These are phyloP conservation scores for Nitzschia palea DNA, from an alignment of 108 stramenopile species.

Conservation along the genomic window DNA sequence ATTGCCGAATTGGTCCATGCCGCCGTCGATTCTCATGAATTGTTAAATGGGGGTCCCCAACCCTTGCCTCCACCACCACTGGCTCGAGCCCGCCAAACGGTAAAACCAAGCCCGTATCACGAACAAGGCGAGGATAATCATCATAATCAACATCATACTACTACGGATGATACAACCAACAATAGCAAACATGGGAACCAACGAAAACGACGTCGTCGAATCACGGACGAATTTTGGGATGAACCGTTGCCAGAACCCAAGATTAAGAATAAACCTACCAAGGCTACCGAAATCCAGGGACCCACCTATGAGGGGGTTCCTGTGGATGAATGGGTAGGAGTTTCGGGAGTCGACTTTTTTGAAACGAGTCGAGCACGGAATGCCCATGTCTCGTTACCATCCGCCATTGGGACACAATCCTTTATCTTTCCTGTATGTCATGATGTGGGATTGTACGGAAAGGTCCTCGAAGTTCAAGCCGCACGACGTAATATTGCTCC, in stretches of 20 bases:
- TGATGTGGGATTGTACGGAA: conserved; percentile 70
- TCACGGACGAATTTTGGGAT: conserved; percentile 70
- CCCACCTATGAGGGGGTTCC: conserved; percentile 19
- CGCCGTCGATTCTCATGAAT: conserved; percentile 74
- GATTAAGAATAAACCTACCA: conserved; percentile 35
- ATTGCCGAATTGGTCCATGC: conserved; percentile 68
- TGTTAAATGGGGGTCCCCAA: conserved; percentile 60
- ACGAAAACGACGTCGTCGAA: conserved; percentile 23
- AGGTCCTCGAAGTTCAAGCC: conserved; percentile 64
- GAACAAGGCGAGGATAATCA: neutral
- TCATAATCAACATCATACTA: too few relatives aligned
- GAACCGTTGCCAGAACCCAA: conserved; percentile 67
- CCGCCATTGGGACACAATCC: conserved; percentile 61
- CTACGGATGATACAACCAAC: neutral
- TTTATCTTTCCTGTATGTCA: conserved; percentile 88
- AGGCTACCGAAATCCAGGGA: conserved; percentile 10
- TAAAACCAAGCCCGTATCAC: neutral
- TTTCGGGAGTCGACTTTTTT: conserved; percentile 67
- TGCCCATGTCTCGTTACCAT: conserved; percentile 53
- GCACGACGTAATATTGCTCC: conserved; percentile 55
- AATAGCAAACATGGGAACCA: conserved; percentile 14
- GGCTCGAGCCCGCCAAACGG: neutral
- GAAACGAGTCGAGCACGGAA: conserved; percentile 50
- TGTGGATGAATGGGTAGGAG: conserved; percentile 50
- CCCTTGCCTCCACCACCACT: conserved; percentile 36